A percentile compares a stretch with the other conserved stretches of the same genome.
Conservation (phyloP, 1,284 basidiomycete species). For the Xerocomus nothofagi region DNA sequence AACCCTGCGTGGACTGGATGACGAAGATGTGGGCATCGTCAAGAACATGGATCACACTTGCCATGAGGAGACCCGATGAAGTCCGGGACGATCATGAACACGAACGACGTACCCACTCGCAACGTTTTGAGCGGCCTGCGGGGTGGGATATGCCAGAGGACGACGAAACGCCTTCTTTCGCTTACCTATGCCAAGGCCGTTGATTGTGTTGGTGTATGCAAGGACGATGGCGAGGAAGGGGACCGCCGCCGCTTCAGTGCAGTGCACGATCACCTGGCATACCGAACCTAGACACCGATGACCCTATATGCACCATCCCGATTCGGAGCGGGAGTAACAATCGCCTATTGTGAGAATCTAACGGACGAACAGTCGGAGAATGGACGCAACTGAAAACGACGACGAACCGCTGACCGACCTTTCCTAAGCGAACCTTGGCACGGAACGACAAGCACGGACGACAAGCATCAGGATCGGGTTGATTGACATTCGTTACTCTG, state of each 20-base stretch:
- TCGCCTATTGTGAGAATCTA: conserved; percentile 14
- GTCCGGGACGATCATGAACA: conserved; percentile 18
- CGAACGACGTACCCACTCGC: conserved; percentile 24
- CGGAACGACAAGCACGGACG: neutral
- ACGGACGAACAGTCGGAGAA: neutral
- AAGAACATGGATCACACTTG: neutral
- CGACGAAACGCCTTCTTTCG: neutral
- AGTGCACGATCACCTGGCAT: conserved; percentile 44
- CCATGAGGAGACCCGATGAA: conserved; percentile 24
- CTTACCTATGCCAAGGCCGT: conserved; percentile 53
- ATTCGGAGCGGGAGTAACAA: neutral
- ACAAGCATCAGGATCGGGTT: neutral
- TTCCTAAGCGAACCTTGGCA: conserved; percentile 23
- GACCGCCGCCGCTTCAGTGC: conserved; percentile 51
- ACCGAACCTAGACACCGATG: conserved; percentile 28
- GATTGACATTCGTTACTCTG: neutral
- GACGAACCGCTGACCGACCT: conserved; percentile 14
- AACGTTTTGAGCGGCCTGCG: conserved; percentile 23
- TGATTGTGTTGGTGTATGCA: conserved; percentile 50
- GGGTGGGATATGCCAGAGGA: neutral
- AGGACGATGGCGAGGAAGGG: conserved; percentile 64
- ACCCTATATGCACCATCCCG: neutral
- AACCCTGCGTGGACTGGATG: conserved; percentile 4
- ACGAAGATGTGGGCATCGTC: neutral
- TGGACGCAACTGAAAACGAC: neutral